A percentile compares a stretch with the other conserved stretches of the same genome.
Evolutionary conservation across 805 yeast genomes (phyloP).

Genomic region (Debaryomyces tyrocola): DNA sequence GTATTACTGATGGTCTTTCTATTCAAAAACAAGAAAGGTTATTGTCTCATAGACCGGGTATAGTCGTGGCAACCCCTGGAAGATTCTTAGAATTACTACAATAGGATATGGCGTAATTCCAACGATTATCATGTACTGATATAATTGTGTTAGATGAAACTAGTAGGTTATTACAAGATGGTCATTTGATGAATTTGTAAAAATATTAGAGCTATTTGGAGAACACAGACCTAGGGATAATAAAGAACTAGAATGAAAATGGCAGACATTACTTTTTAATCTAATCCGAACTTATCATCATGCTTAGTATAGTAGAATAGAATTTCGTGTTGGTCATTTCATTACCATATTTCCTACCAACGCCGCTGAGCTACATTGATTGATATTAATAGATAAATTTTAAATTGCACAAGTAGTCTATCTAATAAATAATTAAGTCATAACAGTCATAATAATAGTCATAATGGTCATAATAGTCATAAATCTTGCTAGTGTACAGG

Average conservation of each 20-base stretch:
- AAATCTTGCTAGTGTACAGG: too few species aligned
- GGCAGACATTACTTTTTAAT: constrained; percentile 79
- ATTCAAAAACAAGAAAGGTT: constrained; percentile 90
- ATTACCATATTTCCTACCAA: too few species aligned
- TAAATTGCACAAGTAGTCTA: too few species aligned
- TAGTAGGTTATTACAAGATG: constrained; percentile 90
- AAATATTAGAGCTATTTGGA: constrained; percentile 62
- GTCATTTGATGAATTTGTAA: constrained; percentile 91
- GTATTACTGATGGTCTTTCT: constrained; percentile 92
- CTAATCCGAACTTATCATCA: too few species aligned
- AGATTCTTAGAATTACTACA: constrained; percentile 81
- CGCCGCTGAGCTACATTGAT: too few species aligned
- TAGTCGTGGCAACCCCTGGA: constrained; percentile 95
- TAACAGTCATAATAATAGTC: too few species aligned
- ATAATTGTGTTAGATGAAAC: constrained; percentile 87
- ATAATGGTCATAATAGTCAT: too few species aligned
- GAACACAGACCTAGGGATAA: constrained; percentile 46
- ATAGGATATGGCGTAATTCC: constrained; percentile 48
- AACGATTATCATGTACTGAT: constrained; percentile 46
- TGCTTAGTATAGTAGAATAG: too few species aligned
- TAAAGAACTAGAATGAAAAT: constrained; percentile 35
- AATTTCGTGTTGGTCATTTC: too few species aligned
- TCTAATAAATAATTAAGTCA: too few species aligned
- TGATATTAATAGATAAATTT: too few species aligned
- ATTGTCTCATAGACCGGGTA: constrained; percentile 68